A percentile compares a stretch with the other conserved stretches of the same genome.
Evolutionary conservation across 2,329 filamentous ascomycete species (phyloP).

Genomic region (Trichothecium sympodiale): DNA sequence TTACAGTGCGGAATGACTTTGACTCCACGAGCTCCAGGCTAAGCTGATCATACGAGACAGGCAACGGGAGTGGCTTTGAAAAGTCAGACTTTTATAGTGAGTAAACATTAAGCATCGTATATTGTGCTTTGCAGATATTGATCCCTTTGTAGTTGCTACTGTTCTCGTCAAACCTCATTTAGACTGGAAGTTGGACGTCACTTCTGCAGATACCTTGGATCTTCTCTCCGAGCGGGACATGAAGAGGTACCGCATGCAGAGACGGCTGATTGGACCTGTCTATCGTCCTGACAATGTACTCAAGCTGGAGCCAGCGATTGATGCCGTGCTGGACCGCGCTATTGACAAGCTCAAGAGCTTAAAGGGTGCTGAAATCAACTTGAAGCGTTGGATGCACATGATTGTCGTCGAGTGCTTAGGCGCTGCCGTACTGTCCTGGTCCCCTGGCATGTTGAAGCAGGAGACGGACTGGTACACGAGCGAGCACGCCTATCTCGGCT

Average conservation of each 20-base stretch:
- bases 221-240: constrained; percentile 37
- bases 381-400: constrained; percentile 48
- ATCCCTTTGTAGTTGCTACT: constrained; percentile 28
- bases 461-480: constrained; percentile 35
- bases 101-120: constrained; percentile 8
- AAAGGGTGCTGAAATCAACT: constrained; percentile 28
- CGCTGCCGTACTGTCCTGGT: constrained; percentile 39
- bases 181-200: constrained; percentile 22
- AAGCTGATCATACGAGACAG: constrained; percentile 14
- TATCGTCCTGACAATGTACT: constrained; percentile 32
- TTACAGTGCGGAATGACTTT: constrained; percentile 26
- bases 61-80: constrained; percentile 32
- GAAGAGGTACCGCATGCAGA: constrained; percentile 34
- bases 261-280: constrained; percentile 35
- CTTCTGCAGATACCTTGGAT: constrained; percentile 34
- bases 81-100: constrained; percentile 43
- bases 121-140: neutral
- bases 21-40: neutral
- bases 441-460: constrained; percentile 32
- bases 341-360: constrained; percentile 24
- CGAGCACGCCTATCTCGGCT: constrained; percentile 35
- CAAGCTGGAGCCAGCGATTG: constrained; percentile 28
- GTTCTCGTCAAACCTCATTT: constrained; percentile 29
- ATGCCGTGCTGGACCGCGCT: constrained; percentile 24
- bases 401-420: constrained; percentile 40